Evolutionary conservation across 2,329 filamentous ascomycete species (phyloP).

Genomic region (Cordyceps javanica): DNA sequence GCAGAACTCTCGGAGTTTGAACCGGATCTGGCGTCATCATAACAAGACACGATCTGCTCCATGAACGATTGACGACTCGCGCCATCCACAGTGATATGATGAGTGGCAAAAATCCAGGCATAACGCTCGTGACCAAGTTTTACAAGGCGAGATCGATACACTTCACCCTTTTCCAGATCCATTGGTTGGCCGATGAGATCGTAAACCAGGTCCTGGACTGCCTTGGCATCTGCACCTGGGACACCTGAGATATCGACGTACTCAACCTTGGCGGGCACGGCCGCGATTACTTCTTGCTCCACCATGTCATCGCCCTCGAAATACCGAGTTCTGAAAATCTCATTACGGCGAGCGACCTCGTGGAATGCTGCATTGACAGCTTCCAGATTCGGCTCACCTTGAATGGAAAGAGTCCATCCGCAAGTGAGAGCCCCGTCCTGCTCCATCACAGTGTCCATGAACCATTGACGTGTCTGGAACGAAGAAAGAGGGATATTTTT

Average conservation of each 20-base stretch:
- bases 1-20: neutral
- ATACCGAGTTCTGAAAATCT: neutral
- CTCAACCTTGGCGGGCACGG: neutral
- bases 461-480: constrained; percentile 2
- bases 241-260: neutral
- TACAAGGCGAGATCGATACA: neutral
- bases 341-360: neutral
- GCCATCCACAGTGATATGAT: constrained; percentile 2
- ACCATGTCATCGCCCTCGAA: constrained; percentile 4
- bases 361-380: neutral
- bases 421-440: neutral
- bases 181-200: neutral
- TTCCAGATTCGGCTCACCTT: neutral
- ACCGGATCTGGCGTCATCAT: neutral
- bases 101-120: constrained; percentile 4
- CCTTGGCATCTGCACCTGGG: neutral
- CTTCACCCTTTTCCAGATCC: constrained; percentile 4
- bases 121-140: neutral
- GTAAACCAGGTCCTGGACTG: neutral
- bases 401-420: neutral
- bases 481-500: neutral
- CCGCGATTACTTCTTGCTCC: neutral
- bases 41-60: neutral
- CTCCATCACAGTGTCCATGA: constrained; percentile 6
- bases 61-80: neutral